Evolutionary conservation across 352 stramenopile genomes (phyloP), one percentile per base, ranked within the genome.

Genomic region (Elongisporangium anandrum): DNA sequence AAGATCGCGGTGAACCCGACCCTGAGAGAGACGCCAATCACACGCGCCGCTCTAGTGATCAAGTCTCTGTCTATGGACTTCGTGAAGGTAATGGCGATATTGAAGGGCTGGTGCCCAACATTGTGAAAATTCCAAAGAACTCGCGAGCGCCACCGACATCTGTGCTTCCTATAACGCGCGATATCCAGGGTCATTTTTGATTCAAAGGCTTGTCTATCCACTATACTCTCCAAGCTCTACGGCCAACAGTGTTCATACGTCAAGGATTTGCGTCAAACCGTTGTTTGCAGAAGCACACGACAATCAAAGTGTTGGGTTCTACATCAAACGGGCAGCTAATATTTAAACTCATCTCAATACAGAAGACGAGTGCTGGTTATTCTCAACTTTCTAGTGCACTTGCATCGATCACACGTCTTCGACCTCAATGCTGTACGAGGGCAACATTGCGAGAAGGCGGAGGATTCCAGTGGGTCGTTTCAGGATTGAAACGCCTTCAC

Each of bases 11-110:
- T 17, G 69, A 77, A 56, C 66, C 71, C 23, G 71, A 83, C 23
- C 70, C 73, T 3, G 73, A 81, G 49, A 60, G 65, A 68, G 56
- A 66, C 19, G 59, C 53, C 13, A 59, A 56, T 17, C 29, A 52
- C 38, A 59, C 19, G 55, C 53, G 17, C 26, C 39, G 7, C 24
- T 23, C 58, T 16, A 48, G 60, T 29, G 62, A 72, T 2, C 64
- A 77, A 60, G 60, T 81, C 17, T 80, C 74, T 15, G 59, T 83
- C 56, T 50, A 81, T 19, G 59, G 73, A 29, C 74, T 63, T 23
- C 60, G 56, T 41, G 26, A 52, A 15, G 61, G 57, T 52, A 70
- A 65, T 54, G 62, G 64, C 23, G 75, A 85, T 34, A 85, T 85
- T 22, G 75, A 85, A 62, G 65, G 69, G 20, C 70, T 85, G 7